Base-by-base conservation (phyloP, 345 rosid genomes). In the Camelina hispida region DNA sequence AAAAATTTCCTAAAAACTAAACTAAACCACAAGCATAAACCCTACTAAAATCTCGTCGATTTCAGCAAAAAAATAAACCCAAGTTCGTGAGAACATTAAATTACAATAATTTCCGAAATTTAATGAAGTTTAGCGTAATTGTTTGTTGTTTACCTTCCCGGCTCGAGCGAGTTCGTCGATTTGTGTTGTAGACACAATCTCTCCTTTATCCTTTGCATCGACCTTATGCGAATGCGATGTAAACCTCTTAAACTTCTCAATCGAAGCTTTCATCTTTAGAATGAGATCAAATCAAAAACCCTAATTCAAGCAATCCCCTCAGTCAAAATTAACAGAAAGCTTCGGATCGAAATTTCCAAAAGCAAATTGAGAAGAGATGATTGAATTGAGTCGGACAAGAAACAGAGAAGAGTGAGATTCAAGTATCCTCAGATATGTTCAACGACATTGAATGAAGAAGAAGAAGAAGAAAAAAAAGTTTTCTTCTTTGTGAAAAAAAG, bases 91-190 rank as follows among this genome's bases (percentile, higher is more conserved):
- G 37, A 35, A 18, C 13, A 71, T 3, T 8, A 5, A 40, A 35
- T 35, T 14, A 0, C 6, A n/a, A 32, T 7, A 37, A 65, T 18
- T 52, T 4, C 0, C 37, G 34, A 53, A 16, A 53, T 18, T 18
- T 7, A 34, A 58, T 10, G 54, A 66, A 57, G 17, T 42, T 3
- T 48, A 57, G 40, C 2, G 18, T 8, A 12, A 34, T 43, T 17
- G 65, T 6, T 51, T 62, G 23, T 43, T 17, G 65, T 6, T 51
- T 62, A 92, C 99, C 97, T 85, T 87, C 13, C 91, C 86, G 71
- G 97, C 97, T 66, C 89, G 88, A 69, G 82, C 91, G 76, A 95
- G 97, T 74, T 90, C 93, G 60, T 90, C 94, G 64, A 87, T 76
- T 71, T 83, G 90, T 71, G 88, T 77, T 2, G 88, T 73, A 62